These are phyloP conservation scores for Ogataea sp. DNA, from an alignment of 805 yeast species.

Conservation along the genomic window DNA sequence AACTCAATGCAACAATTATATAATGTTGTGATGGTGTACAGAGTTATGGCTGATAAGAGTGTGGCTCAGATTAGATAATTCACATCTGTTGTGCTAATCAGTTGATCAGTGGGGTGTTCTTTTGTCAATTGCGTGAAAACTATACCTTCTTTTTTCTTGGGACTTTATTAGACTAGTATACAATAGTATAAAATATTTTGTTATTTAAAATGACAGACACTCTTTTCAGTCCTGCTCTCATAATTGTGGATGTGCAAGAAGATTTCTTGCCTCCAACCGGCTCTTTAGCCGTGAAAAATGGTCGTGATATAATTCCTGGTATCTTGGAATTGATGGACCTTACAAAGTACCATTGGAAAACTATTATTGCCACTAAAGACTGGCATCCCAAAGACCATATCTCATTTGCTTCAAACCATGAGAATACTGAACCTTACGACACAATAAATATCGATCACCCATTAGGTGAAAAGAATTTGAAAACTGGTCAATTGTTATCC, in stretches of 20 bases:
- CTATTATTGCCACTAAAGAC: slow-evolving; percentile 70
- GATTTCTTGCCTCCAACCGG: slow-evolving; percentile 82
- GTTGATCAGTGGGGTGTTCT: too few species aligned
- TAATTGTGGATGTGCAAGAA: slow-evolving; percentile 76
- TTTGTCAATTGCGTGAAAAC: too few species aligned
- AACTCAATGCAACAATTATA: too few species aligned
- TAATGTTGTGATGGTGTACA: too few species aligned
- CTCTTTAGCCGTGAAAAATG: slow-evolving; percentile 62
- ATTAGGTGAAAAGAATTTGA: slow-evolving; percentile 18
- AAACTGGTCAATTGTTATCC: slow-evolving; percentile 14
- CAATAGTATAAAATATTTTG: too few species aligned
- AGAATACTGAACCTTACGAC: slow-evolving; percentile 43
- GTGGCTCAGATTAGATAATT: too few species aligned
- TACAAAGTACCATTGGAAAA: slow-evolving; percentile 42
- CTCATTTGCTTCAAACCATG: slow-evolving; percentile 77
- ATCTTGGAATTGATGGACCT: slow-evolving; percentile 40
- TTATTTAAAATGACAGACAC: too few species aligned
- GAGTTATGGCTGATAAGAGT: too few species aligned
- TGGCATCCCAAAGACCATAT: slow-evolving; percentile 81
- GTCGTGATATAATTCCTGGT: slow-evolving; percentile 46
- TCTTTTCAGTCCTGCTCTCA: slow-evolving; percentile 44
- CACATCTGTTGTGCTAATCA: too few species aligned
- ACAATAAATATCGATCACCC: slow-evolving; percentile 45
- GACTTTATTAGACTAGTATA: too few species aligned
- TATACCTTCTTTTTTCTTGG: too few species aligned